These are phyloP conservation scores for Chloroidium sp. DNA, from an alignment of 163 green algal genomes.

Conservation along the genomic window DNA sequence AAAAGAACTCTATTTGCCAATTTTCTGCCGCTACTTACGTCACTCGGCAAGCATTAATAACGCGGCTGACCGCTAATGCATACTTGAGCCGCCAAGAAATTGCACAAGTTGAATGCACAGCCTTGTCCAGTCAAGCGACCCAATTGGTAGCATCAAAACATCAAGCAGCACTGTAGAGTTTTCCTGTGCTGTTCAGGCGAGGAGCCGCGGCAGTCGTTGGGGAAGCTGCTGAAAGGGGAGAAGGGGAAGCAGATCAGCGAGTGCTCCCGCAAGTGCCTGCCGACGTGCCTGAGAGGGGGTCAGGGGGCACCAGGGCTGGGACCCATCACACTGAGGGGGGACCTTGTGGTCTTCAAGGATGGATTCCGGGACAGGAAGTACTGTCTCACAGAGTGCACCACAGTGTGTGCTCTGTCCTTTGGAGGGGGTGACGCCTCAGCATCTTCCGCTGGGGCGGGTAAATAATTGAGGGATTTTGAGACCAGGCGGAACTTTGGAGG, in stretches of 20 bases:
- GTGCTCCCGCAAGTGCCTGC: constrained; percentile 21
- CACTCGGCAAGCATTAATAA: too few relatives aligned
- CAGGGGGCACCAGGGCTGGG: constrained; percentile 21
- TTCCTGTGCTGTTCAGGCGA: not conserved
- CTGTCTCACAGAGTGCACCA: constrained; percentile 23
- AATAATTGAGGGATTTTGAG: too few relatives aligned
- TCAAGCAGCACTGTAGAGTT: not conserved
- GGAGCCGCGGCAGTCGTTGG: not conserved
- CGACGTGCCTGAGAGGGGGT: constrained; percentile 17
- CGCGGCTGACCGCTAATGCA: too few relatives aligned
- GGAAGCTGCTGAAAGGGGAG: constrained; percentile 6
- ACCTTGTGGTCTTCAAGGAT: constrained; percentile 25
- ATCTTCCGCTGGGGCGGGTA: too few relatives aligned
- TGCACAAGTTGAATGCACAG: too few relatives aligned
- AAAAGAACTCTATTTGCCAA: too few relatives aligned
- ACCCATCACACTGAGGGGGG: constrained; percentile 17
- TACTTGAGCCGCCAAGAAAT: too few relatives aligned
- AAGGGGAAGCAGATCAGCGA: constrained; percentile 3
- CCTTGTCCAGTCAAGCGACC: too few relatives aligned
- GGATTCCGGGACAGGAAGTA: constrained; percentile 19
- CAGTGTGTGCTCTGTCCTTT: constrained; percentile 11
- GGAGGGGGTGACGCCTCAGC: not conserved
- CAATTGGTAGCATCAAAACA: too few relatives aligned
- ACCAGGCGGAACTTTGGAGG: too few relatives aligned
- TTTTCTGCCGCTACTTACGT: too few relatives aligned